phyloP scores from a whole-genome alignment of 2,329 filamentous ascomycete genomes.

The Fusarium coffeatum region DNA sequence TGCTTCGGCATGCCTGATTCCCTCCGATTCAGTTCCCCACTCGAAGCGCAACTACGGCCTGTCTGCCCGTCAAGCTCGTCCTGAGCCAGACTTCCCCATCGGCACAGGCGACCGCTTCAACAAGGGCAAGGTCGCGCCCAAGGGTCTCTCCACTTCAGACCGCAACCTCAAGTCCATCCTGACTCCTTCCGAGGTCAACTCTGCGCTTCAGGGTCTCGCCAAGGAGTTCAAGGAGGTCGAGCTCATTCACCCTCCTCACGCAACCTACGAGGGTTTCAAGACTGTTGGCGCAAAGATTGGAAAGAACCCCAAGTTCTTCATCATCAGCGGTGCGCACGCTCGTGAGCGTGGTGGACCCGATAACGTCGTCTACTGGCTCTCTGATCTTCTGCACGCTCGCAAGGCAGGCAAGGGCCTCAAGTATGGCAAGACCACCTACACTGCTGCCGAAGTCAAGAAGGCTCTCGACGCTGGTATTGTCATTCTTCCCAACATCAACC shows the following conservation, averaged over 20 bases:
- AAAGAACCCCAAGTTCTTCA: conserved; percentile 60
- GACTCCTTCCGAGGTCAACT: conserved; percentile 58
- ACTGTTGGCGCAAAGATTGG: conserved; percentile 59
- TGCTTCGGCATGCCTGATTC: conserved; percentile 53
- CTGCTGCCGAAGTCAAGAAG: conserved; percentile 62
- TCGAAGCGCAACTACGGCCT: conserved; percentile 22
- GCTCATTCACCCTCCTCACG: conserved; percentile 56
- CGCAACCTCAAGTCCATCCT: conserved; percentile 57
- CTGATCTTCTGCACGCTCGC: conserved; percentile 66
- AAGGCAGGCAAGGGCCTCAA: conserved; percentile 60
- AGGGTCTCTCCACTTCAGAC: conserved; percentile 51
- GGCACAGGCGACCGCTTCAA: conserved; percentile 58
- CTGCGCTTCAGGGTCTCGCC: conserved; percentile 57
- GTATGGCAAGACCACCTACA: conserved; percentile 65
- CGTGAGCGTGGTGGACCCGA: conserved; percentile 69
- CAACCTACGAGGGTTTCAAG: conserved; percentile 57
- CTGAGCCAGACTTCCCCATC: conserved; percentile 50
- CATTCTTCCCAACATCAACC: conserved; percentile 64
- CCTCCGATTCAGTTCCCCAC: conserved; percentile 49
- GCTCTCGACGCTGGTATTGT: conserved; percentile 66
- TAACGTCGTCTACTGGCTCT: conserved; percentile 67
- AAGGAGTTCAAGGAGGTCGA: conserved; percentile 53
- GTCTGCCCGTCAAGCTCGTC: conserved; percentile 31
- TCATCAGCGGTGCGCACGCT: conserved; percentile 66
- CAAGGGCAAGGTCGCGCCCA: conserved; percentile 52